phyloP scores from a whole-genome alignment of 1,139 yeast species.

The Pichia sp. region DNA sequence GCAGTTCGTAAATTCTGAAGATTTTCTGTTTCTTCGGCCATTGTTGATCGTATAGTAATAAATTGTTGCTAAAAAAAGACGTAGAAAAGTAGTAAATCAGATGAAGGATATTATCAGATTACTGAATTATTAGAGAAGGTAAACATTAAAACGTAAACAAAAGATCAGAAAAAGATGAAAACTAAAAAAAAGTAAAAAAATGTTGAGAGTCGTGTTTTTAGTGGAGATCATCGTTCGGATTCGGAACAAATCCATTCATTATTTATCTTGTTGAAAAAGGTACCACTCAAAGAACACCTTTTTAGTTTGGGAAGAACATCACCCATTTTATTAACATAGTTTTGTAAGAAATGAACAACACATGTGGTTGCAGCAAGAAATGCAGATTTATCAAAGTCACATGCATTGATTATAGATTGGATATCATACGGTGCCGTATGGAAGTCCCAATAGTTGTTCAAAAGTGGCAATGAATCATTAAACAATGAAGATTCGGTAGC shows the following conservation, averaged over 20 bases:
- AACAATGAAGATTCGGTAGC: conserved; percentile 25
- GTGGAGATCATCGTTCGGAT: background rate
- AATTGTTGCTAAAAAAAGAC: background rate
- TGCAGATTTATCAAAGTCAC: conserved; percentile 30
- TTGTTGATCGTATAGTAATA: background rate
- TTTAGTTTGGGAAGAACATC: conserved; percentile 27
- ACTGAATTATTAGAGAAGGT: background rate
- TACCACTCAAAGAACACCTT: conserved; percentile 23
- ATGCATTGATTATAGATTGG: conserved; percentile 24
- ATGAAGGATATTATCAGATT: background rate
- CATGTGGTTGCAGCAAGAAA: conserved; percentile 29
- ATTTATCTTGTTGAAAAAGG: conserved; percentile 15
- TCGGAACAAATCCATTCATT: conserved; percentile 11
- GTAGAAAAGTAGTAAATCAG: background rate
- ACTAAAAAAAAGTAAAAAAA: background rate
- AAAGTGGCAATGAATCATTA: conserved; percentile 29
- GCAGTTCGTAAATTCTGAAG: background rate
- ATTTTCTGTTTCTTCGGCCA: conserved; percentile 3
- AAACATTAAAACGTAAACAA: background rate
- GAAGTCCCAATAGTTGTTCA: conserved; percentile 35
- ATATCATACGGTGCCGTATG: conserved; percentile 35
- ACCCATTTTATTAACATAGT: conserved; percentile 30
- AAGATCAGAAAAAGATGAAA: background rate
- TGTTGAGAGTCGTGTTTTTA: too few species aligned
- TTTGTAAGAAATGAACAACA: conserved; percentile 36